These are phyloP conservation scores for Populus hybrid DNA, from an alignment of 441 rosid species.

Conservation along the genomic window DNA sequence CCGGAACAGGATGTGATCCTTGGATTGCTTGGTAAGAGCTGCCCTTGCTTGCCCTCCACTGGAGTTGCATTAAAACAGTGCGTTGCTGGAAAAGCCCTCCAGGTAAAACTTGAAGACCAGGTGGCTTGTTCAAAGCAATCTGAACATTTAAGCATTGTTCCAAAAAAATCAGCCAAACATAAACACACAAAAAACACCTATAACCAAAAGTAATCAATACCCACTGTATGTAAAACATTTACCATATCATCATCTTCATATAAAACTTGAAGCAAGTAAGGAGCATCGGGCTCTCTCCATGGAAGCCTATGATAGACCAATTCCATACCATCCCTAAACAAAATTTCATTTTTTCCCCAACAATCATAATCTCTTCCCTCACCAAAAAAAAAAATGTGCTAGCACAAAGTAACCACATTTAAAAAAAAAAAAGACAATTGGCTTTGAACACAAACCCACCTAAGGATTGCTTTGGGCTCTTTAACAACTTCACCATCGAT, in stretches of 20 bases:
- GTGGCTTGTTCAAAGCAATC: conserved; percentile 91
- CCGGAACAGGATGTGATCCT: conserved; percentile 51
- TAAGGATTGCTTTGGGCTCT: conserved; percentile 50
- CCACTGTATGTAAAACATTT: neutral
- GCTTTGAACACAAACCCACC: conserved; percentile 29
- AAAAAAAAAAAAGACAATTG: neutral
- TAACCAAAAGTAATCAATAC: neutral
- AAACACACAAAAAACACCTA: neutral
- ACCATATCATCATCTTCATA: conserved; percentile 58
- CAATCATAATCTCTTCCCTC: neutral
- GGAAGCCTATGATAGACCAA: conserved; percentile 81
- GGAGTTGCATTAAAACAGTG: conserved; percentile 58
- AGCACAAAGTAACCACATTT: neutral
- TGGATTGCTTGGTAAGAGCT: conserved; percentile 25
- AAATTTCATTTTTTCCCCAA: neutral
- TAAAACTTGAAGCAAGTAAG: conserved; percentile 40
- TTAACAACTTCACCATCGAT: conserved; percentile 52
- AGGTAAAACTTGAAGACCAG: conserved; percentile 63
- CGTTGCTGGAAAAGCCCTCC: neutral
- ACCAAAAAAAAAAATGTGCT: neutral
- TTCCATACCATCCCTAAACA: conserved; percentile 50
- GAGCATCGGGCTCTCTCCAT: conserved; percentile 87
- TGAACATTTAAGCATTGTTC: conserved; percentile 16
- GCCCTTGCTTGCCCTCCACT: conserved; percentile 49
- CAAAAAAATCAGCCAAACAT: neutral